Base-by-base conservation (phyloP, 148 eudicot genomes). In the Polygonum aviculare region DNA sequence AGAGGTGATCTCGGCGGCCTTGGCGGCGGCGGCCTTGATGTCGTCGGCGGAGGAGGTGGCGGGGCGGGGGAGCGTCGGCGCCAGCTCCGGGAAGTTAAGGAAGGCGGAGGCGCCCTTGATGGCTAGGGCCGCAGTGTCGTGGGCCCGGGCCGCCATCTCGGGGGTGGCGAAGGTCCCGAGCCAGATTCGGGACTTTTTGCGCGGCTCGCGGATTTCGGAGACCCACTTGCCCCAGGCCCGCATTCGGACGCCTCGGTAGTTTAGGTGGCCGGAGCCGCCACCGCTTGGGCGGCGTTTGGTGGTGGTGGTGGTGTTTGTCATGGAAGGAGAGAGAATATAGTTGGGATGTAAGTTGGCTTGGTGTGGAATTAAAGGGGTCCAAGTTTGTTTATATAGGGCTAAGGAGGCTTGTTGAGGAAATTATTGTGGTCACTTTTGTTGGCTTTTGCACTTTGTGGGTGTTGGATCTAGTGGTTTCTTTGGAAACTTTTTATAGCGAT, bases 151-250 rank as follows among this genome's bases (percentile, higher is more conserved):
- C 12, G 74, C 74, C 74, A 71, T 71, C 12, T 71, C 50, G 1
- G 74, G 49, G 14, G 74, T 71, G 12, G 21, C 49, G 74, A 71
- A 71, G 35, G 74, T 71, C 3, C 74, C 74, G 50, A 71, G 74
- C 74, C 74, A 71, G 50, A 71, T 71, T 12, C 74, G 74, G 12
- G 74, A 71, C 26, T 40, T 71, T 33, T 71, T 71, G 12, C 74
- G 48, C 14, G 74, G 74, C 50, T 71, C 74, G 3, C 74, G 74
- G 74, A 71, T 71, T 33, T 71, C 74, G 2, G 74, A 71, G n/a
- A 71, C 74, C 74, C 74, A 71, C 39, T 71, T 71, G 14, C 74
- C 74, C 69, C 69, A 63, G 74, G 21, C 41, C 7, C 74, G 47
- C 50, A 19, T 71, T n/a, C 74, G 48, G 74, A 71, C 50, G 9